Evolutionary conservation across 2,329 filamentous ascomycete genomes (phyloP), one percentile per base, ranked within the genome.

Genomic region (Monilinia laxa): DNA sequence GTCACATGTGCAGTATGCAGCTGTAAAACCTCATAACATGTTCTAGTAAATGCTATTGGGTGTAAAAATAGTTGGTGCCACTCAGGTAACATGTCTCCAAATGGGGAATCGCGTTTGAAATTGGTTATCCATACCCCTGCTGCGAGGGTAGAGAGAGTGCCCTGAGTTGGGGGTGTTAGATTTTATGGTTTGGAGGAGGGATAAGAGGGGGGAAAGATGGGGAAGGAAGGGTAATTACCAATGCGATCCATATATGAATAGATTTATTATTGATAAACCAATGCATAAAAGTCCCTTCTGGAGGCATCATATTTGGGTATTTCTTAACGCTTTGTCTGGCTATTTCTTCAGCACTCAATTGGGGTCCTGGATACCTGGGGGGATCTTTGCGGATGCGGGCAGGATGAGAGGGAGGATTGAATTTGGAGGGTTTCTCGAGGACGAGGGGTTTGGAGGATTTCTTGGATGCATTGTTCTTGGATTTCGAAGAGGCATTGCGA

Each of bases 401-500:
- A 16, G 90, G 89, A 78, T 98, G 95, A 0, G 94, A 98, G 0
- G 95, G 95, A 2, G 95, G 94, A 58, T 91, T 91, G 83, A 97
- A 98, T 77, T 89, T 90, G 74, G 90, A 85, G 31, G 94, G 94
- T 79, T 97, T 92, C 73, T 91, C 91, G 71, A 99, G 88, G 6
- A 92, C 85, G 69, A 88, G 84, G 47, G 86, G 85, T 75, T 89
- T 90, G 12, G 69, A 55, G 47, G 47, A 18, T 9, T 54, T 16
- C 63, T 64, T 62, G 49, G 49, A 31, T 55, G 60, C 42, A 31
- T 53, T 66, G 63, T 71, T 54, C 68, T 73, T 67, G 59, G 68
- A 42, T 54, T 75, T 76, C 59, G 71, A 76, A 53, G 78, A 79
- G 47, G 77, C 77, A 70, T 79, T 68, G 55, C 74, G 73, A 47